Evolutionary conservation across 177 flowering plant species (phyloP), one percentile per base, ranked within the genome.

Genomic region (Tripterygium wilfordii): DNA sequence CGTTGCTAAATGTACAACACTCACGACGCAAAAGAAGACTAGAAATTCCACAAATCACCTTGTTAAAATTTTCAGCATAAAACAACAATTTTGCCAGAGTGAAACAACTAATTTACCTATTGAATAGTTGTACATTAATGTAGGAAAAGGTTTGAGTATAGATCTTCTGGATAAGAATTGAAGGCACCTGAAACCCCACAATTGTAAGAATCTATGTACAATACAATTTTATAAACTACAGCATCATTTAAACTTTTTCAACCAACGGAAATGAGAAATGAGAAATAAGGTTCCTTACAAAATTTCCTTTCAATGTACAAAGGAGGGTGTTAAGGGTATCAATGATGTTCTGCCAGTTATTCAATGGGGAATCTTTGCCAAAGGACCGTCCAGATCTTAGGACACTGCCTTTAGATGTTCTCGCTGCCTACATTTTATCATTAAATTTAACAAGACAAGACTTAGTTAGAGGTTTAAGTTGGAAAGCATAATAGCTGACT

Each of bases 1-100:
- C 89, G 44, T 82, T 82, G 65, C 83, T 79, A 56, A 82, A 82
- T 45, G 89, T 79, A 65, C 89, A 82, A 62, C 89, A 82, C 51
- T 82, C 89, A 25, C 85, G 85, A 15, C 89, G 89, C 17, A 82
- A 72, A 47, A 82, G 79, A 57, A 82, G 83, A 54, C 89, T 81
- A 58, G 28, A 57, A 49, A 53, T 33, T 18, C 25, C 2, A 50
- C 13, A 37, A 2, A 32, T 4, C 13, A 16, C 8, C 19, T 12
- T 16, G 17, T 48, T 13, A 24, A 36, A 36, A 15, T 21, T 22
- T 29, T 17, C 8, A 28, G 32, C 12, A 28, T 16, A 42, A 41
- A 37, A 1, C 10, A 32, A 48, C 7, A 50, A 26, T 28, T 55
- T 58, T 19, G n/a, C n/a, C n/a, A n/a, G 30, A 29, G 60, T 32